Base-by-base conservation (phyloP, 352 stramenopile species). In the Pythium dissotocum region DNA sequence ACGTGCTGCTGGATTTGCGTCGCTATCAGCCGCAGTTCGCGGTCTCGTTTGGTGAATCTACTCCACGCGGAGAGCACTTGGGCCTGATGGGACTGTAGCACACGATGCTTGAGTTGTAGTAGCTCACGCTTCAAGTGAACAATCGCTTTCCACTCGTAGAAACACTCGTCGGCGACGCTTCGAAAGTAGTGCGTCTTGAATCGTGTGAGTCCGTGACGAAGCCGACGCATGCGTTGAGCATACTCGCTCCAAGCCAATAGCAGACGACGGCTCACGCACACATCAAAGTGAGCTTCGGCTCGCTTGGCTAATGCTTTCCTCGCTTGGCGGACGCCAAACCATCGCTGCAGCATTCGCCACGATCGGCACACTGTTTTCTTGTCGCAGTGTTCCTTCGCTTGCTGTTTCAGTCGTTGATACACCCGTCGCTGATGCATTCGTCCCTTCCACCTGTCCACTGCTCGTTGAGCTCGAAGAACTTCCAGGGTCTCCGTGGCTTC, bases 131-230 rank as follows among this genome's bases (percentile, higher is more conserved):
- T 70, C 24, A 77, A 24, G 5, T 12, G 21, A 1, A 65, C 40
- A 9, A 80, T 51, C 6, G 18, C 55, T 13, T 58, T 58, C 70
- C 70, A 80, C 10, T 51, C 62, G 33, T 40, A 64, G 33, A 80
- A 77, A 38, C 71, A 80, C 8, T 77, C 52, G 21, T 80, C 67
- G 0, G 40, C 44, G 16, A 77, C 61, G 21, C 61, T 73, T 2
- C 51, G 60, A 38, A 77, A 80, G 54, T 76, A 80, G 5, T 49
- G 59, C 0, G 61, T n/a, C 16, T 73, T 73, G 40, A 77, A 77
- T 0, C 56, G 67, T 12, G 52, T n/a, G 5, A 80, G 55, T 24
- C 46, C 46, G 1, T 30, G n/a, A 1, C 70, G 63, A 12, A 73
- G 59, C 10, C 1, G 32, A 21, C 49, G 48, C 46, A 72, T 63